Evolutionary conservation across 352 stramenopile genomes (phyloP), one percentile per base, ranked within the genome.

Genomic region (Pythium sukuiense): DNA sequence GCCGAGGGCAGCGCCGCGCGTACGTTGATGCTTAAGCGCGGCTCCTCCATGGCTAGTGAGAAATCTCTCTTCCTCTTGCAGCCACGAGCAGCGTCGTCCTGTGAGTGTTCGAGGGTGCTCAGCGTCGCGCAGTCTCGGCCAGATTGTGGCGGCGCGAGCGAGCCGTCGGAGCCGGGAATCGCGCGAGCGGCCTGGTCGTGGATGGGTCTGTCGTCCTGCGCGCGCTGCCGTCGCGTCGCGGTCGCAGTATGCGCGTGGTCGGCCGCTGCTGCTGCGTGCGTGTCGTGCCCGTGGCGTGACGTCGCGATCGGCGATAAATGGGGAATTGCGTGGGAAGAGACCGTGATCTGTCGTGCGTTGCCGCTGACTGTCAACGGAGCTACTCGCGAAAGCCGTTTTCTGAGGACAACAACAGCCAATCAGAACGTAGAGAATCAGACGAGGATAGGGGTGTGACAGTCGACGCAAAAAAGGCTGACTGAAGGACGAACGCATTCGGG

Each of bases 1-100:
- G 53, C 35, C 2, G 61, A 26, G 11, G 63, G 55, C 16, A 62
- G 27, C 59, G 87, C 81, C 43, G 71, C 66, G 59, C 69, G 26
- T 12, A 55, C 72, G 48, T 55, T 67, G 43, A 94, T 75, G 59
- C 86, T 83, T 30, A 93, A 81, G 61, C 85, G 69, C 41, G 80
- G 80, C 63, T 60, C 39, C 49, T 70, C 63, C 63, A 70, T 70
- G 2, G 33, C 3, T 24, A 24, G 20, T 24, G 20, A 24, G 20
- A 24, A 24, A 24, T 24, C 20, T 12, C 37, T 43, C 18, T 50
- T 27, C 16, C 20, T 50, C 43, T 50, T 50, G 20, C 43, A 29
- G 26, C 43, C 43, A 13, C 43, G 27, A 24, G 26, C 48, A 13
- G 26, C 27, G 27, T 37, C n/a, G 20, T 32, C 20, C 20, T 24